Evolutionary conservation across 257 asterid genomes (phyloP).

Genomic region (Fraxinus cuspidata): DNA sequence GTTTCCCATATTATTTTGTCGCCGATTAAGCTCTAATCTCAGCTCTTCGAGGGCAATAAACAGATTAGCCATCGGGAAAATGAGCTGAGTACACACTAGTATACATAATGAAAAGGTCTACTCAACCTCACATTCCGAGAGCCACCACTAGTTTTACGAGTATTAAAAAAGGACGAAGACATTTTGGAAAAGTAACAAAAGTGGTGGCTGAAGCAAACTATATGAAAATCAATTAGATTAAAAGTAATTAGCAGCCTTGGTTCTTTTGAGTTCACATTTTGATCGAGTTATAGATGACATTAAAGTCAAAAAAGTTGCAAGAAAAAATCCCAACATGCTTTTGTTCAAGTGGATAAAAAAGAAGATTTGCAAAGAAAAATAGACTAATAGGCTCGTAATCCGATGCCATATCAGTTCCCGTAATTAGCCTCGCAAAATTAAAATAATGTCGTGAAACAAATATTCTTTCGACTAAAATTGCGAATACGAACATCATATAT

Average conservation of each 20-base stretch:
- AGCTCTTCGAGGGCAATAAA: too few species aligned
- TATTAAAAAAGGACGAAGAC: neutral
- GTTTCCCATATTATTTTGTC: too few species aligned
- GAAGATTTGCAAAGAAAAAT: neutral
- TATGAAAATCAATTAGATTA: neutral
- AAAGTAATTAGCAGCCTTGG: neutral
- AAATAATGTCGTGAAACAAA: neutral
- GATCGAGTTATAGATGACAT: constrained; percentile 32
- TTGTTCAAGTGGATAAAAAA: constrained; percentile 8
- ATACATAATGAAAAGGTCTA: neutral
- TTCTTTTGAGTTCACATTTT: constrained; percentile 10
- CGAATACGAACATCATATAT: neutral
- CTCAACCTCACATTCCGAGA: neutral
- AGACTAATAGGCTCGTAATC: constrained; percentile 23
- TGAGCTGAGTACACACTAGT: too few species aligned
- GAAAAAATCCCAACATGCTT: constrained; percentile 43
- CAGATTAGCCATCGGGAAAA: too few species aligned
- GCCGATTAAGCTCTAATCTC: too few species aligned
- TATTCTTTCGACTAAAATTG: neutral
- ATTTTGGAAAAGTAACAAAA: constrained; percentile 3
- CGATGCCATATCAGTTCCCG: constrained; percentile 31
- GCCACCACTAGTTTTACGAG: neutral
- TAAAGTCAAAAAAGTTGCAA: constrained; percentile 53
- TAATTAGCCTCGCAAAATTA: neutral
- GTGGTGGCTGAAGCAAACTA: neutral